Base-by-base conservation (phyloP, 2,329 filamentous ascomycete genomes). In the Colletotrichum spaethianum region DNA sequence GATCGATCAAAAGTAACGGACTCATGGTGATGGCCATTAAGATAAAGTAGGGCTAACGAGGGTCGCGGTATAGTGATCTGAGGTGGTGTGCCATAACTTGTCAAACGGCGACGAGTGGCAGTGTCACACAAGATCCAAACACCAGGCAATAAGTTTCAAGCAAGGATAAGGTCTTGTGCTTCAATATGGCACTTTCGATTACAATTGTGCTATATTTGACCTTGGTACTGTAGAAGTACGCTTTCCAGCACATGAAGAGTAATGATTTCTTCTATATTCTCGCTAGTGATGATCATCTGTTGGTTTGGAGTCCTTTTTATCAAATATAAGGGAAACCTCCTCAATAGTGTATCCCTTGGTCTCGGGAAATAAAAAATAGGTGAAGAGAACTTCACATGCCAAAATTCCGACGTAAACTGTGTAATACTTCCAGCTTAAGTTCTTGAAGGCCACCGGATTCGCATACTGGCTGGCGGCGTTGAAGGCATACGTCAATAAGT, bases 251-350 rank as follows among this genome's bases (percentile, higher is more conserved):
- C 20, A 44, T 2, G 40, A 20, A 6, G 7, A 20, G 16, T 6
- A 44, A 44, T 0, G 16, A 7, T 6, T 20, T 20, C 1, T 16
- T 6, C 0, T 8, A 8, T 44, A 0, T 9, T 36, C 1, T 20
- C 6, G 1, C 0, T 20, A 8, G 16, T 44, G 7, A 18, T 14
- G n/a, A 46, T 23, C 11, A 23, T 46, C 44, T 4, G 16, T 11
- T 23, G 7, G 8, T 23, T 16, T 14, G 20, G 50, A 18, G 5
- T 46, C 26, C 31, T 5, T 16, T 26, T 53, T 12, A 28, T 86
- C 86, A 75, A 90, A 90, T 2, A 90, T 79, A 28, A 87, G 74
- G 75, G 90, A 87, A 70, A 91, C 90, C 64, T 90, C 88, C 74
- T 91, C 89, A 1, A 90, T 67, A 0, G 79, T 75, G 31, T 76